Conservation (phyloP, 345 rosid genomes). For the Leavenworthia alabamica region DNA sequence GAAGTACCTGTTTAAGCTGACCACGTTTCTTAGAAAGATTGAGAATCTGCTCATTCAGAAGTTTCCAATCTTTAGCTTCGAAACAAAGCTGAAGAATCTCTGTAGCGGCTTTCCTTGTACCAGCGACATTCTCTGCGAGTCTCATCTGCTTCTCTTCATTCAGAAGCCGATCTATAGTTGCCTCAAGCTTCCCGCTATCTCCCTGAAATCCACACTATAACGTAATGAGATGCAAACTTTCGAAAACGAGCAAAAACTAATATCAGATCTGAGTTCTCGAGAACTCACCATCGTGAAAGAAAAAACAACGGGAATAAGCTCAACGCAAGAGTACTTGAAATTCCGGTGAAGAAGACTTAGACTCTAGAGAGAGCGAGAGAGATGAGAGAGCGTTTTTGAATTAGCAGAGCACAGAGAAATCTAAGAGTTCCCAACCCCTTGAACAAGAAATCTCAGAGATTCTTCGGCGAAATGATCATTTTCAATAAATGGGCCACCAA, state of each 20-base stretch:
- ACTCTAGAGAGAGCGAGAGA: not conserved
- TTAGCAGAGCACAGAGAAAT: slow-evolving; percentile 11
- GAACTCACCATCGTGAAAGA: slow-evolving; percentile 26
- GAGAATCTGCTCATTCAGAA: slow-evolving; percentile 48
- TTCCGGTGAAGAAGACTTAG: not conserved
- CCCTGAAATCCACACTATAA: slow-evolving; percentile 36
- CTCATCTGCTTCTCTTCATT: slow-evolving; percentile 86
- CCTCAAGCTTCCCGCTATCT: slow-evolving; percentile 39
- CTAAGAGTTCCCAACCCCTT: slow-evolving; percentile 24
- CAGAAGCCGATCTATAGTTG: slow-evolving; percentile 61
- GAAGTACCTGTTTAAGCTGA: slow-evolving; percentile 76
- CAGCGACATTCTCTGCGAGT: slow-evolving; percentile 66
- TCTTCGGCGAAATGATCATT: slow-evolving; percentile 19
- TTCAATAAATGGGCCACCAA: slow-evolving; percentile 3
- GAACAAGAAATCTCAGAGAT: slow-evolving; percentile 36
- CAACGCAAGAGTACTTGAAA: not conserved
- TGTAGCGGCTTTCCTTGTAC: slow-evolving; percentile 64
- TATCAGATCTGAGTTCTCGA: slow-evolving; percentile 23
- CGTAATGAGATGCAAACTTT: slow-evolving; percentile 20
- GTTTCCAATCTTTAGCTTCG: slow-evolving; percentile 79
- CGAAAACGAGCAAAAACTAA: not conserved
- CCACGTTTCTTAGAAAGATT: slow-evolving; percentile 80
- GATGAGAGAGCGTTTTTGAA: slow-evolving; percentile 10
- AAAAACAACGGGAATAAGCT: no score
- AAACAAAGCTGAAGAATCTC: slow-evolving; percentile 78